Base-by-base conservation (phyloP, 1,139 yeast species). In the Kodamaea ohmeri region DNA sequence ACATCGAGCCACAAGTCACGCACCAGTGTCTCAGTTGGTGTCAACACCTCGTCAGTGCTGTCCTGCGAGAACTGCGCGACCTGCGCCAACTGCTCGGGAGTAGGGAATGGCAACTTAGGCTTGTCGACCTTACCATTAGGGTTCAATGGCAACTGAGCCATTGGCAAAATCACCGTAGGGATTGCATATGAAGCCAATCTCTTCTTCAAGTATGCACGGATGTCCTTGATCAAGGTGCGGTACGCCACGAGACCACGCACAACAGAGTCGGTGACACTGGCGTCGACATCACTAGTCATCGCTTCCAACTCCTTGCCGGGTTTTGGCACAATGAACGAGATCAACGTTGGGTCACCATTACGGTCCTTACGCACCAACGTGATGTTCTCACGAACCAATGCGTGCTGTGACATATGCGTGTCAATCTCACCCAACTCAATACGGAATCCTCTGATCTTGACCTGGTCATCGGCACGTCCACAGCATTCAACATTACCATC, bases 401-500 rank as follows among this genome's bases (percentile, higher is more conserved):
- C 84, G 66, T 89, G 96, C 60, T 88, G 96, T 11, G 97, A 88
- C 47, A 94, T 77, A 56, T 92, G 96, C 15, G 98, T 94, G 60
- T 94, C 97, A 55, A 94, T 94, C 65, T 94, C 99, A 47, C 99
- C 98, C 41, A 94, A 72, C 65, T 94, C 98, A 49, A 94, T 94
- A 67, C 99, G 80, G 76, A 94, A 94, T 2, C 99, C 99, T 67
- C 98, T 81, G 48, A 94, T 92, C 64, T 94, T 94, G 45, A 94
- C 97, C 64, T 94, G 99, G 60, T 92, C 97, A 65, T 94, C 99
- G 21, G 98, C 98, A 61, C 99, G 80, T 42, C 99, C 99, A 60
- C 95, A 84, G 62, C 97, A 92, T 68, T 92, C 99, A 48, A 94
- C 92, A 63, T 92, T 87, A 43, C 98, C 98, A 55, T 89, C 96